phyloP scores from a whole-genome alignment of 2,329 filamentous ascomycete species.

The Botryotinia calthae region DNA sequence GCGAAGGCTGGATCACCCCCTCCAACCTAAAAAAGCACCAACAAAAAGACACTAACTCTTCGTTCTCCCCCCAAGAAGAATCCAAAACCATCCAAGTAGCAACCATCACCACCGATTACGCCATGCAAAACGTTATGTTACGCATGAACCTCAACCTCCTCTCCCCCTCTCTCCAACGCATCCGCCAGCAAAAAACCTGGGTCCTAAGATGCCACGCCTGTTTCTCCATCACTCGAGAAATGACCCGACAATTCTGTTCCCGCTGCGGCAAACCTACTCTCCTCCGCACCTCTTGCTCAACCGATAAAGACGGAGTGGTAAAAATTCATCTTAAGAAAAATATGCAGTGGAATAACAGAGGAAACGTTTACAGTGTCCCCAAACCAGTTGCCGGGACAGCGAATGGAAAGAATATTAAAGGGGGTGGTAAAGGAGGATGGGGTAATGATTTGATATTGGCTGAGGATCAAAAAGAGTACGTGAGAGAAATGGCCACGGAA shows the following conservation, averaged over 20 bases:
- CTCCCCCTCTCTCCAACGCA: conserved; percentile 73
- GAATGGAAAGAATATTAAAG: conserved; percentile 66
- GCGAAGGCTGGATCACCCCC: conserved; percentile 90
- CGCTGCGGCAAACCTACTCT: conserved; percentile 86
- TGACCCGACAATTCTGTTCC: conserved; percentile 87
- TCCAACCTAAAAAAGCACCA: conserved; percentile 86
- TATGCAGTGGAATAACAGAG: conserved; percentile 93
- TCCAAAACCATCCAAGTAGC: conserved; percentile 75
- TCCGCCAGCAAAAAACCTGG: conserved; percentile 83
- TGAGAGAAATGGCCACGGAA: conserved; percentile 60
- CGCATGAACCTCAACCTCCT: conserved; percentile 93
- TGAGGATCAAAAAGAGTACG: conserved; percentile 95
- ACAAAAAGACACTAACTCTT: conserved; percentile 57
- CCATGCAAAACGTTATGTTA: conserved; percentile 95
- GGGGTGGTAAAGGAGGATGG: conserved; percentile 85
- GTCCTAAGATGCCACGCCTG: conserved; percentile 91
- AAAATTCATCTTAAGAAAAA: conserved; percentile 86
- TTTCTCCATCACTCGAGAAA: conserved; percentile 81
- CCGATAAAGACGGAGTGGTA: conserved; percentile 76
- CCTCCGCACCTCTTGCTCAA: conserved; percentile 81
- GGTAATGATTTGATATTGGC: conserved; percentile 78
- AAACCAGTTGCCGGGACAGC: conserved; percentile 81
- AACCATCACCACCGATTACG: conserved; percentile 92
- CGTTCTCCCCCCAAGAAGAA: conserved; percentile 49
- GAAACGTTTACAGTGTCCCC: conserved; percentile 88